A percentile compares a stretch with the other conserved stretches of the same genome.
Evolutionary conservation across 345 rosid genomes (phyloP).

Genomic region (Ceriops tagal): DNA sequence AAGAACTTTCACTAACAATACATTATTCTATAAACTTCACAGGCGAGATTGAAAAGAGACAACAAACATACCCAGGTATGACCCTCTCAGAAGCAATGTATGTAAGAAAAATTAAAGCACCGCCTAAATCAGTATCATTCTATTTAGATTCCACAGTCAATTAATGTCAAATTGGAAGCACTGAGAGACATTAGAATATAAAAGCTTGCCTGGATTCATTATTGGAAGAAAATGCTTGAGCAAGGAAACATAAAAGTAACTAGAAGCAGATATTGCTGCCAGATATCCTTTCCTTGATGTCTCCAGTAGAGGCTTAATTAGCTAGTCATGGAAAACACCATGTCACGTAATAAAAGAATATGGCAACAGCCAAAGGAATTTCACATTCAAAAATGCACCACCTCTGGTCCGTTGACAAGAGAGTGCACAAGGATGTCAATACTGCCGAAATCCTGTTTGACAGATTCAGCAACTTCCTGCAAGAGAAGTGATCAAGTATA

Average conservation of each 20-base stretch:
- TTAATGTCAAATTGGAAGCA: not conserved
- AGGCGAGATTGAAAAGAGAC: not conserved
- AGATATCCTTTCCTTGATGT: conserved; percentile 93
- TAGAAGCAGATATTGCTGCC: conserved; percentile 90
- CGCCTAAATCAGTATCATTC: conserved; percentile 51
- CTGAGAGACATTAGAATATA: not conserved
- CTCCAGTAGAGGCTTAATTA: conserved; percentile 83
- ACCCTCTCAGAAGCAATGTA: conserved; percentile 92
- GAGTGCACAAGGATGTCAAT: conserved; percentile 95
- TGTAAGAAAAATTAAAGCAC: conserved; percentile 88
- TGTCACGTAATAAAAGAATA: not conserved
- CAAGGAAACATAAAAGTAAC: conserved; percentile 83
- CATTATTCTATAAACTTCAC: not conserved
- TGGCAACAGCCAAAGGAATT: not conserved
- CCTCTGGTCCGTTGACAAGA: conserved; percentile 97
- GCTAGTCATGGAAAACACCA: conserved; percentile 33
- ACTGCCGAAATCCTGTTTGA: conserved; percentile 78
- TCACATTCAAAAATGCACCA: conserved; percentile 17
- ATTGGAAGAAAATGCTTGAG: conserved; percentile 86
- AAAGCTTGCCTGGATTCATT: conserved; percentile 80
- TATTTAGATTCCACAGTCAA: conserved; percentile 20
- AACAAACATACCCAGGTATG: conserved; percentile 71
- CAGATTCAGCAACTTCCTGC: conserved; percentile 90
- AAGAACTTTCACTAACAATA: conserved; percentile 6
- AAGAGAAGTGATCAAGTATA: not conserved